Evolutionary conservation across 495 filamentous ascomycete species (phyloP).

Genomic region (Lophiostoma macrostomum): DNA sequence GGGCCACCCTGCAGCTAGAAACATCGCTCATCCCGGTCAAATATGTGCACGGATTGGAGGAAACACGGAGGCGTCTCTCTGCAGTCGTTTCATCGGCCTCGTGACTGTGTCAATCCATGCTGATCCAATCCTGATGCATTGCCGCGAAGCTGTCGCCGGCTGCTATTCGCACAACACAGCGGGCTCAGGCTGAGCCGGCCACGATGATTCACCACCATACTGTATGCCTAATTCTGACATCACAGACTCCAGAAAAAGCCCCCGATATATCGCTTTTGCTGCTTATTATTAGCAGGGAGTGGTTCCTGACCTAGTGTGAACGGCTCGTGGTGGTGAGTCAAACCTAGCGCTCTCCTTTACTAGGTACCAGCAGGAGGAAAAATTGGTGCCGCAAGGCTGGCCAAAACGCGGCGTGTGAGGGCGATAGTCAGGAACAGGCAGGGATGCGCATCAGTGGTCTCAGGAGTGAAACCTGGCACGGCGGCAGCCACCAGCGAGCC

Average conservation of each 20-base stretch:
- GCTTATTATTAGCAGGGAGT: conserved; percentile 8
- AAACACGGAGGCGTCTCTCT: conserved; percentile 34
- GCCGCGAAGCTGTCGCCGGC: background rate
- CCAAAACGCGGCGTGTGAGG: conserved; percentile 18
- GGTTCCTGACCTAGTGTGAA: conserved; percentile 9
- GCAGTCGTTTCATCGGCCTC: conserved; percentile 34
- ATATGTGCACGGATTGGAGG: conserved; percentile 23
- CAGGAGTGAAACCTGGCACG: conserved; percentile 18
- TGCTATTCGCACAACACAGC: conserved; percentile 7
- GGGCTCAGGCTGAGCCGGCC: conserved; percentile 1
- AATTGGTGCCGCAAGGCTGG: conserved; percentile 26
- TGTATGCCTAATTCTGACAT: conserved; percentile 24
- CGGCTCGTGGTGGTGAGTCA: background rate
- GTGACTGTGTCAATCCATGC: conserved; percentile 31
- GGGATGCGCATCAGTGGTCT: conserved; percentile 19
- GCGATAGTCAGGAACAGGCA: conserved; percentile 28
- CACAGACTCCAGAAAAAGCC: background rate
- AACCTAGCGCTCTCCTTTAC: conserved; percentile 14
- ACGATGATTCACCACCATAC: conserved; percentile 1
- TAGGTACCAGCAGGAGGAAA: background rate
- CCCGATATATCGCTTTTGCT: conserved; percentile 1
- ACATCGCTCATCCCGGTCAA: conserved; percentile 35
- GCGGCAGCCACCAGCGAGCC: conserved; percentile 23
- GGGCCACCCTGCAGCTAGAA: conserved; percentile 29
- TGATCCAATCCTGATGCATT: conserved; percentile 25